Conservation (phyloP, 345 rosid species). For the Capsella bursapastoris region DNA sequence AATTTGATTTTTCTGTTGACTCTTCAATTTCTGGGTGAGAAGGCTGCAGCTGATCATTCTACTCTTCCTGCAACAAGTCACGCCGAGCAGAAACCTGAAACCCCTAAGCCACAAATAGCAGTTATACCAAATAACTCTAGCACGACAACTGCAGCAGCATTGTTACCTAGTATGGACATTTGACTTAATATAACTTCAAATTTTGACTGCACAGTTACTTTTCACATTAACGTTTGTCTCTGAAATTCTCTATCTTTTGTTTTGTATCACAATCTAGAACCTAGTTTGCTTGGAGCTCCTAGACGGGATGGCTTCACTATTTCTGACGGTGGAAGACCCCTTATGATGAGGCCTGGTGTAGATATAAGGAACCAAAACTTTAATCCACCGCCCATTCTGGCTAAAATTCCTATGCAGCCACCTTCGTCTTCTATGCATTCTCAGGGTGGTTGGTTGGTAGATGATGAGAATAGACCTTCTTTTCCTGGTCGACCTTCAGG, state of each 20-base stretch:
- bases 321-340: conserved; percentile 53
- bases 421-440: conserved; percentile 50
- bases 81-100: conserved; percentile 65
- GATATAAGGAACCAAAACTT: conserved; percentile 69
- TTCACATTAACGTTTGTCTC: conserved; percentile 7
- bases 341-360: conserved; percentile 49
- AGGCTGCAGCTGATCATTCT: conserved; percentile 53
- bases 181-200: conserved; percentile 25
- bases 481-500: conserved; percentile 57
- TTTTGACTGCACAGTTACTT: conserved; percentile 1
- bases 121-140: conserved; percentile 52
- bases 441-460: conserved; percentile 78
- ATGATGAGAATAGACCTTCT: conserved; percentile 63
- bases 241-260: conserved; percentile 32
- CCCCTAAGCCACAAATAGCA: conserved; percentile 59
- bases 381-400: conserved; percentile 68
- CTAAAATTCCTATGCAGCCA: conserved; percentile 59
- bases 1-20: conserved; percentile 19
- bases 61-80: conserved; percentile 47
- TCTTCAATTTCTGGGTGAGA: conserved; percentile 50
- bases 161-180: conserved; percentile 62
- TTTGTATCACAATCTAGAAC: conserved; percentile 54
- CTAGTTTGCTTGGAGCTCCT: conserved; percentile 91
- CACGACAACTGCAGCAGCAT: conserved; percentile 48
- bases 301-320: conserved; percentile 60